These are phyloP conservation scores for Citrus glauca DNA, from an alignment of 345 rosid species.

Conservation along the genomic window DNA sequence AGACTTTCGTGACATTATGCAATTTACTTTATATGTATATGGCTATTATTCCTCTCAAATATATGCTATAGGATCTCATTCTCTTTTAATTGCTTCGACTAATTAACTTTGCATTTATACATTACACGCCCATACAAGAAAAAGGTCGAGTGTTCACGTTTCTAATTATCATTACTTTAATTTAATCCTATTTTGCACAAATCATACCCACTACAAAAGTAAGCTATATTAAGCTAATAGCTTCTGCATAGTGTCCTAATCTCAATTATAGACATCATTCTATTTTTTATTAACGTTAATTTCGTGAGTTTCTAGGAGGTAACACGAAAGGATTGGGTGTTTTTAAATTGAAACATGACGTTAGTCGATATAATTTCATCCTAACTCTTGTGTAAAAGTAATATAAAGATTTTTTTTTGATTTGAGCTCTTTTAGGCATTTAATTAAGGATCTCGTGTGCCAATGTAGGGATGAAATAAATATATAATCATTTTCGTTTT, in stretches of 20 bases:
- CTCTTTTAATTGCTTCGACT: constrained; percentile 5
- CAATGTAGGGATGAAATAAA: too few species aligned
- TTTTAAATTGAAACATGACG: neutral
- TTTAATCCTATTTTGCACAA: neutral
- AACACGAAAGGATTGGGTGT: neutral
- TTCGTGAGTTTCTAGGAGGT: neutral
- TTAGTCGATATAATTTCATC: neutral
- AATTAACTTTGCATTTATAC: neutral
- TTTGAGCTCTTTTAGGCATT: too few species aligned
- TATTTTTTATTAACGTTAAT: too few species aligned
- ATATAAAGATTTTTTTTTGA: too few species aligned
- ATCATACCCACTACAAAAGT: neutral
- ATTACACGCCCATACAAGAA: neutral
- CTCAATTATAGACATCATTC: neutral
- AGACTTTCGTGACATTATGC: constrained; percentile 45
- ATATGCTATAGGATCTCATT: neutral
- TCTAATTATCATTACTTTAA: neutral
- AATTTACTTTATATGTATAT: constrained; percentile 2
- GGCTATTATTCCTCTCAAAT: neutral
- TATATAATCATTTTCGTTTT: neutral
- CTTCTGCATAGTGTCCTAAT: neutral
- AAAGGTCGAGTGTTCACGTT: constrained; percentile 9
- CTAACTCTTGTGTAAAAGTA: neutral
- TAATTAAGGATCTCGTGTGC: too few species aligned
- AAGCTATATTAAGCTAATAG: neutral